Evolutionary conservation across 345 rosid species (phyloP), one percentile per base, ranked within the genome.

Genomic region (Melaleuca quinquenervia): DNA sequence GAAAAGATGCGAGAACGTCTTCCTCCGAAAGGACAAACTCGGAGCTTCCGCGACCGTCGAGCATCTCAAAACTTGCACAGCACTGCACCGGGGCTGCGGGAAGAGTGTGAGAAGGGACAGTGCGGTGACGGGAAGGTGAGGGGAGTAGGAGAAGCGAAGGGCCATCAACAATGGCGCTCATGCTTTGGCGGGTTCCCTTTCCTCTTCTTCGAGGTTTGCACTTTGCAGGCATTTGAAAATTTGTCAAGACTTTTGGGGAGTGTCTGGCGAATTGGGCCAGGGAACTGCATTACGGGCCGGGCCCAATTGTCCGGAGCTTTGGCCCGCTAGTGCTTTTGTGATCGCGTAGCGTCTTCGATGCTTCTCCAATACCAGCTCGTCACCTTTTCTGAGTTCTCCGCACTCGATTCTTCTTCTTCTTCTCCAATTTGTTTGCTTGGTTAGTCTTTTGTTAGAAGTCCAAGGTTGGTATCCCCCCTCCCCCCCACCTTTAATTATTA

Each of bases 1-100:
- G 88, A 90, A 96, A 90, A 93, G 88, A 70, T 84, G 92, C 86
- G 97, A 95, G 85, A 95, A 96, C 6, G 97, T 91, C 89, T 78
- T 89, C 52, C 87, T 89, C 84, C 56, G 88, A 45, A 83, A 16
- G 70, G 90, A 83, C 49, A 85, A 74, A 27, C 87, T 64, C 27
- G 86, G 90, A 84, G 84, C 87, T 84, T 78, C 83, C 51, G 92
- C 41, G 41, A 85, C 85, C 6, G 92, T 85, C 26, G 94, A 93
- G 86, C 91, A 85, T 29, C 91, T 83, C 14, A 14, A 64, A n/a
- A 45, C 45, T 20, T 58, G 84, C 27, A 85, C 52, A 36, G 84
- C 52, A 82, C 75, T 84, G 87, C 75, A 82, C 7, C 85, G 41
- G 85, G 75, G 18, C 44, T 24, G 51, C 52, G 85, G 49, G 1